Base-by-base conservation (phyloP, 352 stramenopile genomes). In the Globisporangium sylvaticum region DNA sequence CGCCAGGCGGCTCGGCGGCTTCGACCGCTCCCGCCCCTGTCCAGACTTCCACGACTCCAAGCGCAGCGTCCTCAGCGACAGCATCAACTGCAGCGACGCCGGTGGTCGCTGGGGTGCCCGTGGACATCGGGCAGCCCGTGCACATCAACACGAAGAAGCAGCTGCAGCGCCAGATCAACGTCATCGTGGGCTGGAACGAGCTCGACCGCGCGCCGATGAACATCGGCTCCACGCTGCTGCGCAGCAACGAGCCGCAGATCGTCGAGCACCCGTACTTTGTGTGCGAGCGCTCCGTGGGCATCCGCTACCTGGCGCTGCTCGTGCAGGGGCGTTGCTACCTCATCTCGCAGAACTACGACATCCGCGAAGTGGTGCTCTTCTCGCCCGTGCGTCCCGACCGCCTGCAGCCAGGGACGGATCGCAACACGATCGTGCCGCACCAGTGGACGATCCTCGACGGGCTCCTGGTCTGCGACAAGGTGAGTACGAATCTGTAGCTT, bases 381-480 rank as follows among this genome's bases (percentile, higher is more conserved):
- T 87, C 78, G 27, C 87, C 87, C 20, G 81, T 95, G 62, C 83
- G 87, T 0, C 87, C 87, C 8, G 85, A 94, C 52, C 79, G 84
- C 5, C 71, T 94, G 39, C 86, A 92, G 71, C 86, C 84, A 0
- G 84, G 86, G 31, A 78, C 84, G 37, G 88, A 94, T 53, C 83
- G 88, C 37, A 90, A 79, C 67, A 78, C 77, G 1, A 77, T 90
- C 55, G 82, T 92, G 50, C 80, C 84, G 31, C 88, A 96, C 68
- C 85, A 94, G 69, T 96, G 88, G 88, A 96, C 88, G n/a, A 85
- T 96, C 58, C 73, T 96, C 37, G 88, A 96, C 62, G 88, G 88
- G 14, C 74, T 90, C 54, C 73, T 96, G 42, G 88, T 96, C 60
- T 87, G 80, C 55, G 84, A 96, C 62, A 91, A 92, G 69, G 71